These are phyloP conservation scores for Priceomyces fermenticarens DNA, from an alignment of 805 yeast genomes.

Conservation along the genomic window DNA sequence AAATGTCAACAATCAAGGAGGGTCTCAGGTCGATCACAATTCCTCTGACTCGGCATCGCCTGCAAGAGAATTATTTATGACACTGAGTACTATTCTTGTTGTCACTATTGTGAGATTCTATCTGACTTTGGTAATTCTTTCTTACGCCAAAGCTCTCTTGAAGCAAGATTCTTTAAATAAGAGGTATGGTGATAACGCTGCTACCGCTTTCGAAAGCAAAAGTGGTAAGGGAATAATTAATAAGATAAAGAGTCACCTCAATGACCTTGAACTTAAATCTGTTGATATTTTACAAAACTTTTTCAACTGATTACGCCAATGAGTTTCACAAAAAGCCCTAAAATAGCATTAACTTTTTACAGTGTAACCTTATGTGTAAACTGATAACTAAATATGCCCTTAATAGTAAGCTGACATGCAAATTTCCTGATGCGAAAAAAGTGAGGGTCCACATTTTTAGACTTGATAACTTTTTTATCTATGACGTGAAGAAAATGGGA, in stretches of 20 bases:
- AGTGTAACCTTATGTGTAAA: background rate
- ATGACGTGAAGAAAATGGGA: too few species aligned
- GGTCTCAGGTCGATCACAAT: too few species aligned
- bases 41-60: slow-evolving; percentile 63
- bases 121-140: slow-evolving; percentile 54
- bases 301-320: slow-evolving; percentile 10
- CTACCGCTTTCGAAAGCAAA: slow-evolving; percentile 24
- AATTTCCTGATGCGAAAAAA: background rate
- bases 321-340: background rate
- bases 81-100: slow-evolving; percentile 47
- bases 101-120: slow-evolving; percentile 53
- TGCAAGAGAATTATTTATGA: slow-evolving; percentile 51
- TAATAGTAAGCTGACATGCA: background rate
- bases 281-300: slow-evolving; percentile 23
- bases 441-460: background rate
- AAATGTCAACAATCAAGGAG: too few species aligned
- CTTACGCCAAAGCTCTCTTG: slow-evolving; percentile 58
- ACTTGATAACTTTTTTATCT: background rate
- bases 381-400: background rate
- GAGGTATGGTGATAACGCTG: slow-evolving; percentile 13
- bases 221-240: slow-evolving; percentile 18
- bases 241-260: slow-evolving; percentile 17
- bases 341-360: background rate
- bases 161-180: slow-evolving; percentile 29
- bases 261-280: slow-evolving; percentile 31